Evolutionary conservation across 164 flowering plant species (phyloP), one percentile per base, ranked within the genome.

Genomic region (Litsea cubeba): DNA sequence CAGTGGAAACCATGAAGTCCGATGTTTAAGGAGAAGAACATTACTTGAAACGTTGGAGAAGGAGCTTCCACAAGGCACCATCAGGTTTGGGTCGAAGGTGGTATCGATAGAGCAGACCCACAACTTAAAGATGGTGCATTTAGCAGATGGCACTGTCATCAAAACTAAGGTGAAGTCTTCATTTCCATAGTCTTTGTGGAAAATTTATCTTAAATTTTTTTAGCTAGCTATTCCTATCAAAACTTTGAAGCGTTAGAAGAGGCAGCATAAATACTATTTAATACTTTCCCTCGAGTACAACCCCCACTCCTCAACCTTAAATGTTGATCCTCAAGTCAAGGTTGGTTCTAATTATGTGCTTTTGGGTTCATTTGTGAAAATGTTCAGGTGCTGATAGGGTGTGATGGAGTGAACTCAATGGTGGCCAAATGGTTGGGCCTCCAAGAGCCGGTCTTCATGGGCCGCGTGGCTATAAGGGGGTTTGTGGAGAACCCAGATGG

Each of bases 61-160:
- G 50, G 92, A 88, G 22, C 84, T 93, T 30, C 96, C 96, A 12
- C 64, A 23, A 22, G 93, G 87, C 49, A 88, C 93, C 71, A 86
- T 93, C 25, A 85, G 88, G 79, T 88, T 72, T 76, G 85, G 87
- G 4, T 88, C 94, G 14, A 88, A 86, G 81, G 88, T 91, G 68
- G 90, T 85, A 68, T 76, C 86, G 1, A 81, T 88, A 50, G 86
- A 88, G 72, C 81, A 85, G 65, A 76, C 83, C 0, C 89, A 90
- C 5, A 62, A 60, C 67, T 74, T 78, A 17, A 88, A 85, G 72
- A 72, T 86, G 66, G 62, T 92, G 68, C 91, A 89, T 76, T 90
- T 92, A 49, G 88, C 85, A 15, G 91, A 92, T 79, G 91, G 94
- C 40, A 79, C 88, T 46, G 57, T 76, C 40, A 40, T 91, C 62